Conservation (phyloP, 768 basidiomycete species). For the Rhodotorula sphaerocarpa region DNA sequence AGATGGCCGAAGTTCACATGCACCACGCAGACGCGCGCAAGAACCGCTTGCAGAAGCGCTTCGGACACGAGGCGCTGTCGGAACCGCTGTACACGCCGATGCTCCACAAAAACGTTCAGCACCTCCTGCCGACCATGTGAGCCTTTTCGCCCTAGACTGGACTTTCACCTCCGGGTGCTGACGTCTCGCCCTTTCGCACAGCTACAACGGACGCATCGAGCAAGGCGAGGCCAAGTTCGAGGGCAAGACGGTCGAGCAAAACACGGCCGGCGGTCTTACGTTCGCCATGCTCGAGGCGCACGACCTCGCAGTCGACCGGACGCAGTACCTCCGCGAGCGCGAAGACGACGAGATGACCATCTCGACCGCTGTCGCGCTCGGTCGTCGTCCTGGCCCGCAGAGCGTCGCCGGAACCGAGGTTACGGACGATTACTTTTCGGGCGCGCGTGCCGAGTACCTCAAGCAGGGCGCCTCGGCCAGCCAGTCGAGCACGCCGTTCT, state of each 20-base stretch:
- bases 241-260: constrained; percentile 25
- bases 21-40: constrained; percentile 63
- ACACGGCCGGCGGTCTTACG: constrained; percentile 28
- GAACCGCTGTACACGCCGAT: constrained; percentile 40
- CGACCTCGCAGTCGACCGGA: constrained; percentile 44
- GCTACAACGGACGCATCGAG: constrained; percentile 34
- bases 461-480: constrained; percentile 7
- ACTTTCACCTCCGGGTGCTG: not conserved
- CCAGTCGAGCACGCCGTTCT: not conserved
- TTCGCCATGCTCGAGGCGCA: constrained; percentile 37
- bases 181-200: not conserved
- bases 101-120: constrained; percentile 46
- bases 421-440: constrained; percentile 29
- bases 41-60: constrained; percentile 75
- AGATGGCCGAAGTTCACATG: constrained; percentile 71
- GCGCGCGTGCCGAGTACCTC: constrained; percentile 22
- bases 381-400: not conserved
- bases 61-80: constrained; percentile 88
- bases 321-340: constrained; percentile 26
- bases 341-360: constrained; percentile 35
- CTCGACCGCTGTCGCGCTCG: constrained; percentile 17
- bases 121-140: constrained; percentile 38
- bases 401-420: constrained; percentile 2
- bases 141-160: not conserved
- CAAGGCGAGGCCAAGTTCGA: constrained; percentile 24